A percentile compares a stretch with the other conserved stretches of the same genome.
Conservation (phyloP, 345 rosid genomes). For the Erysimum cheiranthoides region DNA sequence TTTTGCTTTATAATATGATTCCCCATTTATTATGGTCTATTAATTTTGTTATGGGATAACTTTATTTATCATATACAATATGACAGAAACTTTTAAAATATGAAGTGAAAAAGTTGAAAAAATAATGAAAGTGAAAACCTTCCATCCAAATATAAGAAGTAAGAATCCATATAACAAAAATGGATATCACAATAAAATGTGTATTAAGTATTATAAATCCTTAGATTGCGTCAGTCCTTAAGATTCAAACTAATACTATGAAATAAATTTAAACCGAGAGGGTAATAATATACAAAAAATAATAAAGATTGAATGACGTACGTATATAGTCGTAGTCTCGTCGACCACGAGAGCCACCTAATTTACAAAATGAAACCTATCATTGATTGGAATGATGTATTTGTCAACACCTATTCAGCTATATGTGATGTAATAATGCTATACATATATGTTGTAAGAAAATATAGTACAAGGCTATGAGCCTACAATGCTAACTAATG, state of each 20-base stretch:
- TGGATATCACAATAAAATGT: neutral
- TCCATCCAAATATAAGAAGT: neutral
- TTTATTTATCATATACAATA: neutral
- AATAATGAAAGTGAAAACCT: neutral
- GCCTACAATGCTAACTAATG: neutral
- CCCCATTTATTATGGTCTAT: neutral
- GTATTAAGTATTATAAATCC: neutral
- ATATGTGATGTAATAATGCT: neutral
- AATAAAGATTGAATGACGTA: constrained; percentile 1
- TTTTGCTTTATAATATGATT: neutral
- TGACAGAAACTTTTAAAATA: neutral
- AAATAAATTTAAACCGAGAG: neutral
- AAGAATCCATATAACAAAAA: neutral
- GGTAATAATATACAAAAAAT: neutral
- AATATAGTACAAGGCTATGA: constrained; percentile 10
- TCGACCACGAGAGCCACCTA: constrained; percentile 17
- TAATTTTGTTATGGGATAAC: neutral
- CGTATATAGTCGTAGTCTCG: neutral
- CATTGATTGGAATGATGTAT: neutral
- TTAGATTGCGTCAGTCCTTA: neutral
- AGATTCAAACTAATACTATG: neutral
- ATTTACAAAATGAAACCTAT: constrained; percentile 8
- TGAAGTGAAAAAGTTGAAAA: neutral
- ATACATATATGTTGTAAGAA: neutral
- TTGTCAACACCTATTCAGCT: constrained; percentile 28